Percentiles rank a stretch among this genome's conserved stretches.
phyloP scores from a whole-genome alignment of 257 asterid genomes.

The Solanum virginianum region DNA sequence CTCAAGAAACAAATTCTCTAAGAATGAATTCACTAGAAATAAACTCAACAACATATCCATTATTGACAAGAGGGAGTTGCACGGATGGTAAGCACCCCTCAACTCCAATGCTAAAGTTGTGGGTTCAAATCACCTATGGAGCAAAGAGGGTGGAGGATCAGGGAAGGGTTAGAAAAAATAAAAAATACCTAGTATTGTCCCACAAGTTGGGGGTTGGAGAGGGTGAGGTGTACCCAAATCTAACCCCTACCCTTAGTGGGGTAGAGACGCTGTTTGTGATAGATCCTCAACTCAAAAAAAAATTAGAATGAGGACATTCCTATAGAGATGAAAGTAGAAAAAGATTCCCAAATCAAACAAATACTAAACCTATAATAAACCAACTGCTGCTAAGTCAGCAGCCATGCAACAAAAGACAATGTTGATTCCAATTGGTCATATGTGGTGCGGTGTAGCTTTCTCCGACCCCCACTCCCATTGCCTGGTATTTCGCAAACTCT shows the following conservation, averaged over 20 bases:
- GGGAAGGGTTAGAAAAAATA: no score
- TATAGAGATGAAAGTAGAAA: not conserved
- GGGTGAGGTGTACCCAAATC: not conserved
- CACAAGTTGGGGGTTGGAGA: not conserved
- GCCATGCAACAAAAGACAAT: not conserved
- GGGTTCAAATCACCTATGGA: not conserved
- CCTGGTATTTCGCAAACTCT: not conserved
- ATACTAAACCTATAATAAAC: not conserved
- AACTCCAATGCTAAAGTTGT: not conserved
- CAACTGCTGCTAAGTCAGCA: not conserved
- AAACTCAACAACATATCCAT: not conserved
- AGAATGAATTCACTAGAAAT: not conserved
- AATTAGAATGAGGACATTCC: not conserved
- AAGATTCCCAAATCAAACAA: not conserved
- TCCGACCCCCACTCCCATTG: not conserved
- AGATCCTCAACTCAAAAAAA: not conserved
- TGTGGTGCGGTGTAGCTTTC: not conserved
- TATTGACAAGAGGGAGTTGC: not conserved
- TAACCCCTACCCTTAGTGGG: not conserved
- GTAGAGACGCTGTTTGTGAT: not conserved
- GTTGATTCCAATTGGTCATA: not conserved
- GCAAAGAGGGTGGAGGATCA: no score
- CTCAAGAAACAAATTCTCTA: not conserved
- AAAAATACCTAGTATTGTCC: not conserved
- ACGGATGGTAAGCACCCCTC: not conserved